Evolutionary conservation across 2,329 filamentous ascomycete genomes (phyloP), one percentile per base, ranked within the genome.

Genomic region (Huntiella savannae): DNA sequence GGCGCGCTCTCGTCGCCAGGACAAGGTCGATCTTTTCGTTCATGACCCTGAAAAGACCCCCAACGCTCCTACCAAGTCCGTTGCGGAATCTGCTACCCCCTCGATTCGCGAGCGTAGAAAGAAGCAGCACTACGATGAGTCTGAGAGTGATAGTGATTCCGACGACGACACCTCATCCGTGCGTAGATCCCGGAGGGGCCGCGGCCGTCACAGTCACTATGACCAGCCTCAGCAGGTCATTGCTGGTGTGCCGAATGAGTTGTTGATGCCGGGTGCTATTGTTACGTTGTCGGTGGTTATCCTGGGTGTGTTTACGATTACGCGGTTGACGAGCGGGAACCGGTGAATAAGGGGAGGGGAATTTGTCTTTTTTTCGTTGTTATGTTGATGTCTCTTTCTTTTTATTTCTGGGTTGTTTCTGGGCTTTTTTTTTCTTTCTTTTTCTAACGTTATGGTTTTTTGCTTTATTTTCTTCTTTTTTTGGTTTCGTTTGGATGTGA

Each of bases 21-120:
- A 96, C 54, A 98, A 98, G 70, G 91, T 98, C 15, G 91, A 98
- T 56, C 71, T 98, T 12, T 96, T 94, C 56, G 87, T 96, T 10
- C 91, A 98, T 59, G 82, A 98, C 55, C 87, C 88, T 1, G 77
- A 86, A 52, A 81, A 91, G 63, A 77, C 88, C n/a, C 82, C 87
- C 0, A 71, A 86, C n/a, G 67, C 76, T 11, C 37, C 40, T 10
- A 40, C 44, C 35, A 40, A 40, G 37, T 19, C 48, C 16, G 10
- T 34, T 37, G 66, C 72, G 1, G 71, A 75, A 0, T 61, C 77
- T 8, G 61, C 65, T 2, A 63, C 68, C 17, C 56, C 63, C 1
- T 54, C 58, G 2, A 53, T 64, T 8, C 70, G 71, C 19, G 68
- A 72, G 54, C 65, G 73, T 53, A 65, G 69, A 49, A 59, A 58